Evolutionary conservation across 1,139 yeast genomes (phyloP), one percentile per base, ranked within the genome.

Genomic region (Candida pseudoviswanathii): DNA sequence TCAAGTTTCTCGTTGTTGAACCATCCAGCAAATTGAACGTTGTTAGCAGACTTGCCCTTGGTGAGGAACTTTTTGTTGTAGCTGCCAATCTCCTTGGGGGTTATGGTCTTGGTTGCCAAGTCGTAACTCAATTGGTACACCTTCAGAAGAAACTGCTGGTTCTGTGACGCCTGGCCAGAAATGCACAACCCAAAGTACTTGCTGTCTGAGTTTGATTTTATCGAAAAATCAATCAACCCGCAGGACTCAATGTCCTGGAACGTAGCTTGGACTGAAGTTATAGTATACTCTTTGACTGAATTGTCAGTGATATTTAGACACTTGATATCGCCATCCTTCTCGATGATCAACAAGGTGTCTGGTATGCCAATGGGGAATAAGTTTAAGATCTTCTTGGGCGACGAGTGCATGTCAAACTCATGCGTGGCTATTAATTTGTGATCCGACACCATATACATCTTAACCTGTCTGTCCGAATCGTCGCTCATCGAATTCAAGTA

Each of bases 21-120:
- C 68, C 68, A 64, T 44, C 63, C 55, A 26, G 58, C 54, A 39
- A 63, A 59, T 30, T 50, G 40, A 4, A 55, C 48, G 5, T 48
- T 30, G 27, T 52, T 49, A 5, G 33, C 41, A 5, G 51, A 39
- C 16, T 48, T 51, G 4, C 51, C 47, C 27, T 53, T 51, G 26
- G 60, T 60, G 45, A 65, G 57, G 39, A 59, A 62, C 7, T 52
- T 56, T 44, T 52, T 54, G 38, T 54, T 55, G 45, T 54, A 64
- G 11, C 59, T 49, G 3, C 66, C 67, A 34, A 63, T 51, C 43
- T 55, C 60, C 30, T 49, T 53, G 4, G 47, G 22, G 26, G 44
- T 44, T 25, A 57, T 38, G 36, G 45, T 38, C 26, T 60, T 46
- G 51, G 49, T 40, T 47, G 46, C 6, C 46, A 51, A 22, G 49